Percentiles rank a stretch among this genome's conserved stretches.
phyloP scores from a whole-genome alignment of 164 flowering plant species.

The Macadamia tetraphylla region DNA sequence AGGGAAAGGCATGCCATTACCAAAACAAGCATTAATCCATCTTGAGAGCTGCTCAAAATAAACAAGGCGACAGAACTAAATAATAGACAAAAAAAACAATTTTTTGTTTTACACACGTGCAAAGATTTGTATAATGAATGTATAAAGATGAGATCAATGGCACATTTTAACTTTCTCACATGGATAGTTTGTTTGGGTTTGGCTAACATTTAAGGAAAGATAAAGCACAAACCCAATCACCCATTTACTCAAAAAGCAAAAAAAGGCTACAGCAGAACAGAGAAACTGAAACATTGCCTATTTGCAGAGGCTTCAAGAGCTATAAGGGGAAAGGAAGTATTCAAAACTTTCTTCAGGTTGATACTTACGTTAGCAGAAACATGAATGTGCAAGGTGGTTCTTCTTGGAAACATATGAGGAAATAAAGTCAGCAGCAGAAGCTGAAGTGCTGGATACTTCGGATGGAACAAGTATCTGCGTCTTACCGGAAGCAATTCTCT shows the following conservation, averaged over 20 bases:
- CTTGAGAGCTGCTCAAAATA: no score
- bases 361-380: constrained; percentile 49
- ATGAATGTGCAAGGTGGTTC: constrained; percentile 85
- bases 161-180: no score
- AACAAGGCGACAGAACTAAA: no score
- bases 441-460: constrained; percentile 37
- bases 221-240: neutral
- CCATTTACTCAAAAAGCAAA: no score
- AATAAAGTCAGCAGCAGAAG: constrained; percentile 44
- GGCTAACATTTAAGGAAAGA: neutral
- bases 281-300: neutral
- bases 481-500: constrained; percentile 65
- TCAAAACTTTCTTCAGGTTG: neutral
- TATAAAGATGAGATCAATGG: neutral
- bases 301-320: constrained; percentile 3
- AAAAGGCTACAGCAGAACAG: neutral
- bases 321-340: neutral
- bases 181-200: neutral
- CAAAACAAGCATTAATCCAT: no score
- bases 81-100: neutral
- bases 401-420: constrained; percentile 66
- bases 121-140: constrained; percentile 4
- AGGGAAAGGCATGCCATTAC: no score
- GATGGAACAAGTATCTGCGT: constrained; percentile 72
- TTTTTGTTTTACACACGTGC: no score